phyloP scores from a whole-genome alignment of 1,139 yeast species.

The Candida sp. region DNA sequence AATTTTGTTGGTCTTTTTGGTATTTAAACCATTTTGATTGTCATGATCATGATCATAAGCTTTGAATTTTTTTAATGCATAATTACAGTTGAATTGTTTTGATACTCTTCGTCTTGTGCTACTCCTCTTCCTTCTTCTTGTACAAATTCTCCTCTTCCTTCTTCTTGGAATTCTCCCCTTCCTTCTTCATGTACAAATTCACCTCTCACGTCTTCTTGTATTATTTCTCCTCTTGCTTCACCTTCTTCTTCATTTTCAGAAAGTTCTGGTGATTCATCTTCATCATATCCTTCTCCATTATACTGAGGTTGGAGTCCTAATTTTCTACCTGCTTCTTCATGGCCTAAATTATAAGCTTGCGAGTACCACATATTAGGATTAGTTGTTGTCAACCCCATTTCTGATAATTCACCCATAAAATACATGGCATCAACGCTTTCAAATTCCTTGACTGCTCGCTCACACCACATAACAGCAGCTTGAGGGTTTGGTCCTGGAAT shows the following conservation, averaged over 20 bases:
- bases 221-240: no score
- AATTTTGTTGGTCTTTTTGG: no score
- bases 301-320: constrained; percentile 7
- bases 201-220: no score
- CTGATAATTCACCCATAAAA: constrained; percentile 79
- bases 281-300: constrained; percentile 1
- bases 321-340: constrained; percentile 15
- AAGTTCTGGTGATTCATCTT: constrained; percentile 1
- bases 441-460: constrained; percentile 71
- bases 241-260: constrained; percentile 1
- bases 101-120: background rate
- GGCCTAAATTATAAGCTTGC: constrained; percentile 22
- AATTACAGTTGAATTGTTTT: background rate
- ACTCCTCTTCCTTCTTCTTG: no score
- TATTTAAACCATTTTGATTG: no score
- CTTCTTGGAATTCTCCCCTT: no score
- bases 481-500: constrained; percentile 68
- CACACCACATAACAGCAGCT: constrained; percentile 87
- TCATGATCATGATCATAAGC: no score
- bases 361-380: constrained; percentile 20
- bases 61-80: background rate
- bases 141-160: no score
- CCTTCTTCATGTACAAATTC: no score
- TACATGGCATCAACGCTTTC: constrained; percentile 80
- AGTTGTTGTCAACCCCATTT: constrained; percentile 72